Percentiles rank a stretch among this genome's conserved stretches.
Evolutionary conservation across 495 filamentous ascomycete genomes (phyloP).

Genomic region (Tuber borchii): DNA sequence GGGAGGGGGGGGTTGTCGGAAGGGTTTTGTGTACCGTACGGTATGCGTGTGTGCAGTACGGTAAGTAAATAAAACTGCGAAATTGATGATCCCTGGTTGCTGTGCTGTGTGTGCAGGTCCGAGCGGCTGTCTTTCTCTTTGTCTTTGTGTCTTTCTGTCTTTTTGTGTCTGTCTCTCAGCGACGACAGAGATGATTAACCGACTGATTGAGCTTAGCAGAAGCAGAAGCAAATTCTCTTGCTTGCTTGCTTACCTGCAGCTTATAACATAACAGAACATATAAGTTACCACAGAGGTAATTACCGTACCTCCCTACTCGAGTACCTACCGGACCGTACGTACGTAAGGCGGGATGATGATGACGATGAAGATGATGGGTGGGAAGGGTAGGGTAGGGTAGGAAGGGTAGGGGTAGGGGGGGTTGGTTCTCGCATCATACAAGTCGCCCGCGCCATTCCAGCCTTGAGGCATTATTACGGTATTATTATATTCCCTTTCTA

Average conservation of each 20-base stretch:
- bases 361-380: not conserved
- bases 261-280: not conserved
- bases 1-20: not conserved
- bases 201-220: not conserved
- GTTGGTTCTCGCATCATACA: not conserved
- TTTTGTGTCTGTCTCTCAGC: not conserved
- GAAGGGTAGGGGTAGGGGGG: too few relatives aligned
- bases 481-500: not conserved
- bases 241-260: not conserved
- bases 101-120: not conserved
- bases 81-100: not conserved
- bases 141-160: not conserved
- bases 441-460: not conserved
- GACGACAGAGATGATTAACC: not conserved
- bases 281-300: not conserved
- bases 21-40: too few relatives aligned
- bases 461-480: constrained; percentile 3
- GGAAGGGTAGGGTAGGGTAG: too few relatives aligned
- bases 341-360: not conserved
- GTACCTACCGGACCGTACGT: too few relatives aligned
- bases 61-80: not conserved
- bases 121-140: not conserved
- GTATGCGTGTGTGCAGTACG: not conserved
- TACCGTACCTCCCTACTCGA: not conserved
- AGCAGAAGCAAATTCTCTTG: not conserved